Base-by-base conservation (phyloP, 768 basidiomycete genomes). In the Trametes cubensis region DNA sequence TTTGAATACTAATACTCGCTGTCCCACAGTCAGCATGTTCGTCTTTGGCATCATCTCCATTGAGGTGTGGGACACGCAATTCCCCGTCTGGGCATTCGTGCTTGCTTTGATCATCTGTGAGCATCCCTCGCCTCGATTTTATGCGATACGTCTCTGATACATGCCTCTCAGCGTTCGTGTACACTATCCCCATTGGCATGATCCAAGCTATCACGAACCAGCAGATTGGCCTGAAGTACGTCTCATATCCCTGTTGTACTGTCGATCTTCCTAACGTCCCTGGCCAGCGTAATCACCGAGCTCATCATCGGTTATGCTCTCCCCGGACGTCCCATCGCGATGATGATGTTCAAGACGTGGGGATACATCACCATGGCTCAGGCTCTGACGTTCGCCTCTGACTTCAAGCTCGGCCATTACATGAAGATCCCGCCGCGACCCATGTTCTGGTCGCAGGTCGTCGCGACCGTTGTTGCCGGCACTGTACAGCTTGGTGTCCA, bases 141-240 rank as follows among this genome's bases (percentile, higher is more conserved):
- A 11, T 34, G 6, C 20, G 18, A 20, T 26, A 45, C 44, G 10
- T 6, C 7, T 46, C 38, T 53, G 42, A 55, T 2, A 39, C 3
- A 50, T 52, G 30, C 38, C 38, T 30, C 18, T 18, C 49, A 67
- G 75, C 84, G 0, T 80, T 77, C 66, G 69, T 88, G 66, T 93
- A 92, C 67, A 81, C 88, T 60, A 83, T 95, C 49, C 93, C 93
- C 14, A 84, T 88, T 57, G 90, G 88, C 66, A 86, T 90, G 83
- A 90, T 92, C 62, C 86, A 90, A 67, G 89, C 89, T 1, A 84
- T 91, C 65, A 92, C 90, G 30, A 92, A 92, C 72, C 86, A 89
- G 68, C 87, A 90, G 73, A 79, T 91, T 57, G 88, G 80, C 69
- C 71, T 83, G 13, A 83, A 82, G 73, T 74, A 72, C 40, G 76